Conservation (phyloP, 305 asterid species). For the Euphrasia arctica region DNA sequence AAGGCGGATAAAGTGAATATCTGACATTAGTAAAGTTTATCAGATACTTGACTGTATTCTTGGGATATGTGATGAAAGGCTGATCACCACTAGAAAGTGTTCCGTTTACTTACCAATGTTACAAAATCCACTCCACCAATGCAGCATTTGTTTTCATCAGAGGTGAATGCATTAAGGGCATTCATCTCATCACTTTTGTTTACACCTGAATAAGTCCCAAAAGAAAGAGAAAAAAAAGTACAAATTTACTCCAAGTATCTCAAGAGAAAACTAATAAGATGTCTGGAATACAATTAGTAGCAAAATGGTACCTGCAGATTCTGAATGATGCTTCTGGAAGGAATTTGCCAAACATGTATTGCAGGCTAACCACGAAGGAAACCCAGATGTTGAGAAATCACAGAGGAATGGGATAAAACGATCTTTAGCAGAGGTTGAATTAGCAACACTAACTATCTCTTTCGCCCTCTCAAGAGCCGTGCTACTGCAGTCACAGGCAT, state of each 20-base stretch:
- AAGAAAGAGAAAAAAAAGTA: constrained; percentile 2
- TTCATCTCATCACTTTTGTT: constrained; percentile 27
- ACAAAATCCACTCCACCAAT: constrained; percentile 79
- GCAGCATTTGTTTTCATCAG: constrained; percentile 48
- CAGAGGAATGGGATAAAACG: constrained; percentile 68
- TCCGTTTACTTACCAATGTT: constrained; percentile 53
- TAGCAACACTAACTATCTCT: constrained; percentile 52
- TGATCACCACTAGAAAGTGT: constrained; percentile 5
- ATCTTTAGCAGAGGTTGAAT: constrained; percentile 36
- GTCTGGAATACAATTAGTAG: constrained; percentile 6
- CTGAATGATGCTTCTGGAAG: constrained; percentile 30
- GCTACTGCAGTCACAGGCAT: constrained; percentile 84
- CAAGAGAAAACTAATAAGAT: constrained; percentile 14
- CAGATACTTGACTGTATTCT: not conserved
- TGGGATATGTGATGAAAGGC: constrained; percentile 5
- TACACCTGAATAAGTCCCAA: constrained; percentile 38
- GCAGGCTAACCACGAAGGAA: constrained; percentile 79
- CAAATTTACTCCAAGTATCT: constrained; percentile 7
- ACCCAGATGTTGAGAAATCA: constrained; percentile 57
- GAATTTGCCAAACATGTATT: constrained; percentile 41
- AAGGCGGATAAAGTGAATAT: constrained; percentile 92
- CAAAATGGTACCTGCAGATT: constrained; percentile 39
- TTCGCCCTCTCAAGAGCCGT: constrained; percentile 84
- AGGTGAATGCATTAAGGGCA: constrained; percentile 25
- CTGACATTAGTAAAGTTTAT: constrained; percentile 39